phyloP scores from a whole-genome alignment of 306 rosid genomes.

The Vigna hirtella region DNA sequence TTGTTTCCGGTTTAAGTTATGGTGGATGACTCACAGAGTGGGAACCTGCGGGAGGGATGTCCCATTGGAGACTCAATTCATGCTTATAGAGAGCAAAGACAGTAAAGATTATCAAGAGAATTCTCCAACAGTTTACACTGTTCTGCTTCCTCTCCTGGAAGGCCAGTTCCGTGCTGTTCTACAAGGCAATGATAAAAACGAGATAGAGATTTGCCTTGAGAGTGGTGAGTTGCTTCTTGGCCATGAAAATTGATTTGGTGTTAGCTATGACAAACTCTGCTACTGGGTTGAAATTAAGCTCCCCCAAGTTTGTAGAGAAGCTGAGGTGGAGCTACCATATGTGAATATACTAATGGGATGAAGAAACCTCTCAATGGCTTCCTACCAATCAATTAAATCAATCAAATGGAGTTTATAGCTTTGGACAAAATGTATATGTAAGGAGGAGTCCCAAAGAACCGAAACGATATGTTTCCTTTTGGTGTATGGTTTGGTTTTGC shows the following conservation, averaged over 20 bases:
- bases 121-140: slow-evolving; percentile 73
- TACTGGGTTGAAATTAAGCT: not conserved
- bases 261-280: not conserved
- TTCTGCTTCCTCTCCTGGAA: slow-evolving; percentile 93
- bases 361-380: slow-evolving; percentile 50
- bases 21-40: slow-evolving; percentile 99
- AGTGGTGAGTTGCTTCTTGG: slow-evolving; percentile 85
- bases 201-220: slow-evolving; percentile 87
- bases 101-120: slow-evolving; percentile 54
- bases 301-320: not conserved
- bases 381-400: slow-evolving; percentile 57
- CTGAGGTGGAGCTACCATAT: slow-evolving; percentile 62
- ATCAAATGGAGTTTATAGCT: slow-evolving; percentile 65
- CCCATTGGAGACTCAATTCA: slow-evolving; percentile 94
- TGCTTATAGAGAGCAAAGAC: slow-evolving; percentile 84
- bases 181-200: slow-evolving; percentile 88
- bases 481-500: slow-evolving; percentile 84
- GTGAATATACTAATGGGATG: slow-evolving; percentile 48
- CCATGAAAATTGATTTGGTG: slow-evolving; percentile 48
- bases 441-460: slow-evolving; percentile 56
- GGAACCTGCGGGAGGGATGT: slow-evolving; percentile 87
- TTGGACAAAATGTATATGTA: slow-evolving; percentile 48
- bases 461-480: slow-evolving; percentile 60
- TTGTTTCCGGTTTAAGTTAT: slow-evolving; percentile 92
- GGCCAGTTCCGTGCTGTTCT: slow-evolving; percentile 91